Conservation (phyloP, 2,329 filamentous ascomycete genomes). For the Fusarium setosum region DNA sequence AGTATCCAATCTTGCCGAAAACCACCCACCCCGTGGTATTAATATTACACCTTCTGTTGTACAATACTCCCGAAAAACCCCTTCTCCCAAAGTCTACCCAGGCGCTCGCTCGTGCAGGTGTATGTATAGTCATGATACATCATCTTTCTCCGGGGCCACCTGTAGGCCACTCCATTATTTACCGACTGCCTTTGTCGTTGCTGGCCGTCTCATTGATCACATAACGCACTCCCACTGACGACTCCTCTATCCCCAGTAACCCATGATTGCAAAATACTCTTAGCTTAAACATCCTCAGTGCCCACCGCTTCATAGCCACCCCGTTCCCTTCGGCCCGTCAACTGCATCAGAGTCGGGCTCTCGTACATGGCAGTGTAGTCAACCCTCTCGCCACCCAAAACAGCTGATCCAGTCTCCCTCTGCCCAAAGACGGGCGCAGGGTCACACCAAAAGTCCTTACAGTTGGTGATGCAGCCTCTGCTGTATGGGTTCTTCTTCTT, state of each 20-base stretch:
- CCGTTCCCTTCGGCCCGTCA: slow-evolving; percentile 59
- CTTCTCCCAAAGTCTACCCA: slow-evolving; percentile 21
- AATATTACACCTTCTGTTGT: slow-evolving; percentile 40
- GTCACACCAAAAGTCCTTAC: slow-evolving; percentile 97
- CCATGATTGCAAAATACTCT: background rate
- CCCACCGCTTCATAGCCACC: slow-evolving; percentile 74
- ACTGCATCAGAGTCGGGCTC: slow-evolving; percentile 76
- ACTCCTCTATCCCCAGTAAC: slow-evolving; percentile 17
- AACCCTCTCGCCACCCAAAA: slow-evolving; percentile 81
- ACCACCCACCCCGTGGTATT: slow-evolving; percentile 19
- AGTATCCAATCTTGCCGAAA: slow-evolving; percentile 14
- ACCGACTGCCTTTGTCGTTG: slow-evolving; percentile 27
- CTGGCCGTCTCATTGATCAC: slow-evolving; percentile 33
- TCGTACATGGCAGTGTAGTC: slow-evolving; percentile 95
- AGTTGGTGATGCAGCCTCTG: slow-evolving; percentile 86
- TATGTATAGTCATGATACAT: slow-evolving; percentile 33
- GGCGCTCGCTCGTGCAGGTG: slow-evolving; percentile 23
- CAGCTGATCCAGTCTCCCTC: slow-evolving; percentile 77
- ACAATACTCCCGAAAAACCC: slow-evolving; percentile 26
- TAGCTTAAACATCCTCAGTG: slow-evolving; percentile 59
- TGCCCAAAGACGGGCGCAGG: slow-evolving; percentile 82
- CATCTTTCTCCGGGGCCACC: slow-evolving; percentile 13
- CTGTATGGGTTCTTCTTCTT: slow-evolving; percentile 85
- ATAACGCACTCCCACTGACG: slow-evolving; percentile 16
- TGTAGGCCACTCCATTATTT: slow-evolving; percentile 23